A percentile compares a stretch with the other conserved stretches of the same genome.
Conservation (phyloP, 2,329 filamentous ascomycete species). For the Geosmithia flava region DNA sequence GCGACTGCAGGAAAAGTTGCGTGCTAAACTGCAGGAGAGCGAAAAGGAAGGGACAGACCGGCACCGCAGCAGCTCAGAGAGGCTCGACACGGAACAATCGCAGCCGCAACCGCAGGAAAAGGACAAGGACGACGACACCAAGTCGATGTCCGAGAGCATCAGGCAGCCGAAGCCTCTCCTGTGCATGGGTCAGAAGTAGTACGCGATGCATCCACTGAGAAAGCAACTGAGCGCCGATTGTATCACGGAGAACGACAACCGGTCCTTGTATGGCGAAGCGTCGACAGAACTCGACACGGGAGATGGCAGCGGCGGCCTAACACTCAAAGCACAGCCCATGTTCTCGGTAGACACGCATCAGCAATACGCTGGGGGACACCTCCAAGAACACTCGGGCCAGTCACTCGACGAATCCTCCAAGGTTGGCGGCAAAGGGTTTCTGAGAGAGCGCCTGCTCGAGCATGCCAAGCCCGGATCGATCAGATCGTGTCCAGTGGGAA, state of each 20-base stretch:
- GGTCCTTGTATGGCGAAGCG: background rate
- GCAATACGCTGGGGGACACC: background rate
- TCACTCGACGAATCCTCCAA: background rate
- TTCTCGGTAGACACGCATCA: background rate
- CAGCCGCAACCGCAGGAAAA: background rate
- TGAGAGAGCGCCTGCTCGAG: background rate
- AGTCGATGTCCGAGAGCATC: background rate
- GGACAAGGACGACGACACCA: background rate
- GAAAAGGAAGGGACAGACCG: background rate
- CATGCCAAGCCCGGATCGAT: background rate
- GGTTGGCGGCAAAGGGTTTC: background rate
- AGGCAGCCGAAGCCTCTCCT: background rate
- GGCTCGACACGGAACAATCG: background rate
- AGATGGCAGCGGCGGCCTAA: background rate
- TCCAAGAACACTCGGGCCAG: background rate
- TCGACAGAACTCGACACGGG: background rate
- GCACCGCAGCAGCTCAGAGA: background rate
- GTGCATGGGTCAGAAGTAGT: conserved; percentile 2
- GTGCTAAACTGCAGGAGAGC: too few relatives aligned
- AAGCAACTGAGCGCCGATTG: background rate
- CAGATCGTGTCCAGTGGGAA: background rate
- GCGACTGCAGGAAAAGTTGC: background rate
- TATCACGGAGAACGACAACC: background rate
- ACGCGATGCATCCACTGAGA: background rate
- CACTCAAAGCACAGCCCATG: background rate